phyloP scores from a whole-genome alignment of 345 rosid genomes.

The Eutrema heterophyllum region DNA sequence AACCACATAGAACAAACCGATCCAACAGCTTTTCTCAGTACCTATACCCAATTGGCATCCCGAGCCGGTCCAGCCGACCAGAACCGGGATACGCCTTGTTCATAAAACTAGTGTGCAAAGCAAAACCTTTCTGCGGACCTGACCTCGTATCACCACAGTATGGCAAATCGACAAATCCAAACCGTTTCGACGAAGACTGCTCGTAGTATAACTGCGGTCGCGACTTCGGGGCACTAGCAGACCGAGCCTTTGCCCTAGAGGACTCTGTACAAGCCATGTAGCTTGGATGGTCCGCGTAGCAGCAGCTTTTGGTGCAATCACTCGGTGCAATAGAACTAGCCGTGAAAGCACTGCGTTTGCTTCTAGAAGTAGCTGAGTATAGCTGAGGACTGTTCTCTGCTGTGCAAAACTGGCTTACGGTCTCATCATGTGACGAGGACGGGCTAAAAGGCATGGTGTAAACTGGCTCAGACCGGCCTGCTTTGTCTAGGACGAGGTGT shows the following conservation, averaged over 20 bases:
- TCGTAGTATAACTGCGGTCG: constrained; percentile 54
- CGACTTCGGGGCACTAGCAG: constrained; percentile 77
- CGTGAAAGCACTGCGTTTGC: constrained; percentile 62
- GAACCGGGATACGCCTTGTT: constrained; percentile 92
- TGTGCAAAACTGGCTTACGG: constrained; percentile 45
- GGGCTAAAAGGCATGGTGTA: constrained; percentile 43
- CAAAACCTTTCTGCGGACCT: constrained; percentile 52
- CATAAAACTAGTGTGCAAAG: constrained; percentile 49
- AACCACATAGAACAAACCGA: not conserved
- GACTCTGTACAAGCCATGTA: constrained; percentile 92
- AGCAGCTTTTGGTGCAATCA: constrained; percentile 51
- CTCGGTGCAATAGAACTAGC: constrained; percentile 39
- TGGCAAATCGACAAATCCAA: constrained; percentile 33
- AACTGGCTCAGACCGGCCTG: constrained; percentile 44
- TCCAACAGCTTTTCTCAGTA: constrained; percentile 20
- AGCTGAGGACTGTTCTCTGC: constrained; percentile 78
- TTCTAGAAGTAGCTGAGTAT: constrained; percentile 62
- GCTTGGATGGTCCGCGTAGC: constrained; percentile 65
- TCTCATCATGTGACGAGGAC: constrained; percentile 44
- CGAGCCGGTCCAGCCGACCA: constrained; percentile 81
- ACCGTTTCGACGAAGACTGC: constrained; percentile 67
- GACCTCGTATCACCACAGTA: constrained; percentile 36
- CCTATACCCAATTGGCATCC: constrained; percentile 61
- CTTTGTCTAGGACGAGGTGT: constrained; percentile 20
- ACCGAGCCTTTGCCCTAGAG: constrained; percentile 74